Conservation (phyloP, 768 basidiomycete species). For the Rhizopogon rudus region DNA sequence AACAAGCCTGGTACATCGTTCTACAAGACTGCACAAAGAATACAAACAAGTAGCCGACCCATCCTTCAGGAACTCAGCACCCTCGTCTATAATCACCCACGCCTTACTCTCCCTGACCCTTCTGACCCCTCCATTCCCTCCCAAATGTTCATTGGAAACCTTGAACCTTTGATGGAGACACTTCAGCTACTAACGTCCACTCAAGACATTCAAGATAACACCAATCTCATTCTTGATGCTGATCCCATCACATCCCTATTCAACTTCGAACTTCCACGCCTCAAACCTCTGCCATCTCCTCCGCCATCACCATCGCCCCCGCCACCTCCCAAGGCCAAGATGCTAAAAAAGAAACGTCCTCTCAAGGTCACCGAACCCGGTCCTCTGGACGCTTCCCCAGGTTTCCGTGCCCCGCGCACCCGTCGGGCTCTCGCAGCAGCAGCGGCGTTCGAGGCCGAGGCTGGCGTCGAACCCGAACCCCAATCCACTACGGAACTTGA, state of each 20-base stretch:
- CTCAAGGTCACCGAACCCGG: conserved; percentile 14
- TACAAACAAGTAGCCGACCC: conserved; percentile 41
- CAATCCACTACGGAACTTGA: conserved; percentile 9
- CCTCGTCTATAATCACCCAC: conserved; percentile 12
- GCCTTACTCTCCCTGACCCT: background rate
- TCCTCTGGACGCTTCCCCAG: conserved; percentile 36
- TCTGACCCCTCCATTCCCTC: background rate
- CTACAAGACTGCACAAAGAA: conserved; percentile 63
- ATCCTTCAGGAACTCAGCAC: conserved; percentile 27
- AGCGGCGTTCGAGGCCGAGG: conserved; percentile 41
- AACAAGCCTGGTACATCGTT: conserved; percentile 72
- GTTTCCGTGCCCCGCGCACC: conserved; percentile 47
- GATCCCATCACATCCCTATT: conserved; percentile 67
- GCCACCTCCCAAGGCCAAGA: conserved; percentile 31
- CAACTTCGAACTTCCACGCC: conserved; percentile 55
- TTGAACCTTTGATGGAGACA: conserved; percentile 63
- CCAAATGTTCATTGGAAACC: conserved; percentile 48
- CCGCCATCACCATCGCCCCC: conserved; percentile 26
- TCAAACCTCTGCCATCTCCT: conserved; percentile 58
- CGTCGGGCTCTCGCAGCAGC: conserved; percentile 37
- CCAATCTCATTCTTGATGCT: conserved; percentile 49
- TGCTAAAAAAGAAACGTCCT: conserved; percentile 34
- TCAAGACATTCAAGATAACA: conserved; percentile 47
- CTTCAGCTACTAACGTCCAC: conserved; percentile 52
- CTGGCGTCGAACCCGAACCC: conserved; percentile 8